These are phyloP conservation scores for Globisporangium emineosum DNA, from an alignment of 352 stramenopile species.

Conservation along the genomic window DNA sequence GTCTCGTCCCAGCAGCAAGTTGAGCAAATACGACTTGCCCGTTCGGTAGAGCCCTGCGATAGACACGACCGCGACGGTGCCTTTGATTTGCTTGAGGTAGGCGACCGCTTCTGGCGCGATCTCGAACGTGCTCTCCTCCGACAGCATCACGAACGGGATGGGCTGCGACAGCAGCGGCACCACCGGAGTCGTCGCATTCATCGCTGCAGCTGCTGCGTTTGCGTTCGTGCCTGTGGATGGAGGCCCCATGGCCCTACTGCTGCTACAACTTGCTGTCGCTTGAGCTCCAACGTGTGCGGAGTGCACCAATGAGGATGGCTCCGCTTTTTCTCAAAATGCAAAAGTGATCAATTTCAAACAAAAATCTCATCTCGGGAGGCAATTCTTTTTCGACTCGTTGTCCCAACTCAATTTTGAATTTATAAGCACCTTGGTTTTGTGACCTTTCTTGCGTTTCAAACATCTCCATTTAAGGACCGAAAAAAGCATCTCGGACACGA, in stretches of 20 bases:
- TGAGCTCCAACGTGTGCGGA: not conserved
- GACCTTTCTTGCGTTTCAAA: too few relatives aligned
- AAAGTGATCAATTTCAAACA: not conserved
- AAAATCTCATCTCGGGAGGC: not conserved
- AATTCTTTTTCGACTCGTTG: slow-evolving; percentile 3
- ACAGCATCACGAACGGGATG: slow-evolving; percentile 73
- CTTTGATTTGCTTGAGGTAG: slow-evolving; percentile 62
- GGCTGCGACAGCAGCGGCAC: slow-evolving; percentile 22
- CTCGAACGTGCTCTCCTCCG: slow-evolving; percentile 60
- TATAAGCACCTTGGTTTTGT: too few relatives aligned
- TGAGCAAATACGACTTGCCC: slow-evolving; percentile 80
- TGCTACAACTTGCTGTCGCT: not conserved
- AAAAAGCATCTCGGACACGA: too few relatives aligned
- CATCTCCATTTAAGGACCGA: too few relatives aligned
- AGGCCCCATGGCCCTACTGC: not conserved
- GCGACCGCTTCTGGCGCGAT: slow-evolving; percentile 49
- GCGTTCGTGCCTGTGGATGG: not conserved
- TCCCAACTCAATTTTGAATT: not conserved
- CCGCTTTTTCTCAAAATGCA: slow-evolving; percentile 11
- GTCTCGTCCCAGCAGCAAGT: slow-evolving; percentile 51
- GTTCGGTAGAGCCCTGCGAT: slow-evolving; percentile 76
- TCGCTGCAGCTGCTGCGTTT: not conserved
- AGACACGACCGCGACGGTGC: slow-evolving; percentile 57
- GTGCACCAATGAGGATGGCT: slow-evolving; percentile 7
- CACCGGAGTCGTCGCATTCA: not conserved